Percentiles rank a stretch among this genome's conserved stretches.
Evolutionary conservation across 192 early-diverging fungal species (phyloP).

Genomic region (Dissophora ornata): DNA sequence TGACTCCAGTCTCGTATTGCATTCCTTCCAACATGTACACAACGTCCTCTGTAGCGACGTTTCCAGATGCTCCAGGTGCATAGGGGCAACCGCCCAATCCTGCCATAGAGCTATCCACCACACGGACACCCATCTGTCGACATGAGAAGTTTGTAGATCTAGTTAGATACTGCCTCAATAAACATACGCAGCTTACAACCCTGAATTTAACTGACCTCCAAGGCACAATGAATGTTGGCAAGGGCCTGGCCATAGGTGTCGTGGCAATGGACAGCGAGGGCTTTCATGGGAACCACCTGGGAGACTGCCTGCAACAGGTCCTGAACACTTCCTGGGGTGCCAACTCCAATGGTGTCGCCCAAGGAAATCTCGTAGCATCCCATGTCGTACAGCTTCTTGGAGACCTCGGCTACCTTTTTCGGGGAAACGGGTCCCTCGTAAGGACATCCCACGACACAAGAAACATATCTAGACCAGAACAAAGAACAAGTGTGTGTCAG

Average conservation of each 20-base stretch:
- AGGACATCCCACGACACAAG: slow-evolving; percentile 92
- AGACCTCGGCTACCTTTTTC: slow-evolving; percentile 73
- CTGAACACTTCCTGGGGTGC: slow-evolving; percentile 66
- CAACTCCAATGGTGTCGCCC: slow-evolving; percentile 97
- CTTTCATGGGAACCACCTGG: slow-evolving; percentile 75
- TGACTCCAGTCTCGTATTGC: slow-evolving; percentile 84
- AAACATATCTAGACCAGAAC: slow-evolving; percentile 78
- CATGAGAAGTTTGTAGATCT: too few relatives aligned
- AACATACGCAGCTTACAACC: too few relatives aligned
- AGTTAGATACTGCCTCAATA: too few relatives aligned
- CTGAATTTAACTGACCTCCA: slow-evolving; percentile 60
- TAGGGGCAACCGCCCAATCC: slow-evolving; percentile 96
- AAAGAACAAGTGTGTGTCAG: neutral
- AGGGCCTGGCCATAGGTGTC: slow-evolving; percentile 98
- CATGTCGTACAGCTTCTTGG: slow-evolving; percentile 81
- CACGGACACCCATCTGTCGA: slow-evolving; percentile 81
- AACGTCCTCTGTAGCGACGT: slow-evolving; percentile 97
- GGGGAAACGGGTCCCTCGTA: slow-evolving; percentile 88
- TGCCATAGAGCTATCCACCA: slow-evolving; percentile 92
- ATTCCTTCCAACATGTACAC: slow-evolving; percentile 91
- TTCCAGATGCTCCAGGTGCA: slow-evolving; percentile 95
- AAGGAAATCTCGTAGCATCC: slow-evolving; percentile 98
- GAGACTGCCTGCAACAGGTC: slow-evolving; percentile 78
- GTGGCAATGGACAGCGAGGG: slow-evolving; percentile 93
- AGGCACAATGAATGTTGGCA: slow-evolving; percentile 87